These are phyloP conservation scores for Solanum aculeatissimum DNA, from an alignment of 305 asterid species.

Conservation along the genomic window DNA sequence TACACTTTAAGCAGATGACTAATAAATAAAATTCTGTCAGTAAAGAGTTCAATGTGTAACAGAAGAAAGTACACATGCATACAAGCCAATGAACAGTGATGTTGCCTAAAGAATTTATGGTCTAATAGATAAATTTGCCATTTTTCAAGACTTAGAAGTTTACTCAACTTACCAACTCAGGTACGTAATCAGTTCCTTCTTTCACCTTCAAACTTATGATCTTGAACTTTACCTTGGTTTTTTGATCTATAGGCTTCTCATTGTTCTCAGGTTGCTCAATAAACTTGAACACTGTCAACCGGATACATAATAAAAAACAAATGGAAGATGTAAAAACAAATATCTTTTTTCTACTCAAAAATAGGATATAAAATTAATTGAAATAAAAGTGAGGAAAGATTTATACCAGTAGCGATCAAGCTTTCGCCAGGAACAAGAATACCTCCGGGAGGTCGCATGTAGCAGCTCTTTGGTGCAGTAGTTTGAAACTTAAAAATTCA, in stretches of 20 bases:
- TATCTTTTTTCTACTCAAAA: background rate
- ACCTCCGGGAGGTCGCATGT: slow-evolving; percentile 62
- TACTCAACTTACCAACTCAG: slow-evolving; percentile 40
- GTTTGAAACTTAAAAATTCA: slow-evolving; percentile 38
- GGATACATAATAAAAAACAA: background rate
- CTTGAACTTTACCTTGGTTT: slow-evolving; percentile 47
- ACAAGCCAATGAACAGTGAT: background rate
- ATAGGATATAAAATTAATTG: background rate
- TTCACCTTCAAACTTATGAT: slow-evolving; percentile 56
- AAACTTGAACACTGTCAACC: slow-evolving; percentile 47
- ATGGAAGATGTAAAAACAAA: background rate
- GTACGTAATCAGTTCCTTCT: slow-evolving; percentile 37
- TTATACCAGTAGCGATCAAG: slow-evolving; percentile 41
- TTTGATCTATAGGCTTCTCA: slow-evolving; percentile 38
- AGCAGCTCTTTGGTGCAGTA: slow-evolving; percentile 62
- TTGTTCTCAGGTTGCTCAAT: slow-evolving; percentile 57
- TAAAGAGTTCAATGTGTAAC: background rate
- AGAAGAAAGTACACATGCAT: background rate
- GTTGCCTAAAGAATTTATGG: background rate
- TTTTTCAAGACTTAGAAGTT: background rate
- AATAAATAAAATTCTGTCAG: background rate
- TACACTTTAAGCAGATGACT: background rate
- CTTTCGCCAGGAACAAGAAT: slow-evolving; percentile 54
- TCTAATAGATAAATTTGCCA: background rate
- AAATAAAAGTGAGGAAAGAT: background rate